A percentile compares a stretch with the other conserved stretches of the same genome.
These are phyloP conservation scores for Laguncularia racemosa DNA, from an alignment of 345 rosid species.

Conservation along the genomic window DNA sequence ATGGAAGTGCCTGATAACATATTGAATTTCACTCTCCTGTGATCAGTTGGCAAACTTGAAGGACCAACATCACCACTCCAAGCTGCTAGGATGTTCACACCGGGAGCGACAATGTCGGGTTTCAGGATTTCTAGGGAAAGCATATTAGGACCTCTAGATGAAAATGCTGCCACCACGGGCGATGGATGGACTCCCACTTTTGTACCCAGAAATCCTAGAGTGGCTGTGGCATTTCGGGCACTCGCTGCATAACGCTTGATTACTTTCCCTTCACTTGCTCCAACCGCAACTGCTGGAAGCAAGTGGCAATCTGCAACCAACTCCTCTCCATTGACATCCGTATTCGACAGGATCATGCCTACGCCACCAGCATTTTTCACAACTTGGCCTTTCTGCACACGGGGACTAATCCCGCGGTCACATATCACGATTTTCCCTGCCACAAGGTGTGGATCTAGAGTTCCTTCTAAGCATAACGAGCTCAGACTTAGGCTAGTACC, in stretches of 20 bases:
- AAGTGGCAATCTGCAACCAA: conserved; percentile 87
- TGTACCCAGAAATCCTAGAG: conserved; percentile 42
- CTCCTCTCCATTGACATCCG: conserved; percentile 80
- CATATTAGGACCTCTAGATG: conserved; percentile 67
- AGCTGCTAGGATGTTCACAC: conserved; percentile 75
- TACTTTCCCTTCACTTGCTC: conserved; percentile 65
- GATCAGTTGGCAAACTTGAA: conserved; percentile 68
- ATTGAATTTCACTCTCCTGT: conserved; percentile 62
- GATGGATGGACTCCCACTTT: conserved; percentile 57
- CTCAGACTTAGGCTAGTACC: conserved; percentile 47
- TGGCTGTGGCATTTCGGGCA: conserved; percentile 36
- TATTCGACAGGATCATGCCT: conserved; percentile 57
- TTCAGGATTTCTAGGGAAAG: conserved; percentile 54
- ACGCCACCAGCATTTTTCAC: conserved; percentile 65
- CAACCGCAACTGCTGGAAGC: conserved; percentile 75
- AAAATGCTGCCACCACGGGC: conserved; percentile 68
- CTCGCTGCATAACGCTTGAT: conserved; percentile 52
- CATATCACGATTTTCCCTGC: conserved; percentile 69
- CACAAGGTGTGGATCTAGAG: conserved; percentile 37
- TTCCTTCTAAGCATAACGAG: conserved; percentile 52
- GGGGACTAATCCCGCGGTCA: conserved; percentile 56
- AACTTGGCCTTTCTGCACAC: conserved; percentile 57
- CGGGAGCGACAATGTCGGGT: conserved; percentile 66
- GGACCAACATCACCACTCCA: conserved; percentile 67
- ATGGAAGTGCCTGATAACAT: conserved; percentile 88